Evolutionary conservation across 192 early-diverging fungal genomes (phyloP).

Genomic region (Coemansia sp.): DNA sequence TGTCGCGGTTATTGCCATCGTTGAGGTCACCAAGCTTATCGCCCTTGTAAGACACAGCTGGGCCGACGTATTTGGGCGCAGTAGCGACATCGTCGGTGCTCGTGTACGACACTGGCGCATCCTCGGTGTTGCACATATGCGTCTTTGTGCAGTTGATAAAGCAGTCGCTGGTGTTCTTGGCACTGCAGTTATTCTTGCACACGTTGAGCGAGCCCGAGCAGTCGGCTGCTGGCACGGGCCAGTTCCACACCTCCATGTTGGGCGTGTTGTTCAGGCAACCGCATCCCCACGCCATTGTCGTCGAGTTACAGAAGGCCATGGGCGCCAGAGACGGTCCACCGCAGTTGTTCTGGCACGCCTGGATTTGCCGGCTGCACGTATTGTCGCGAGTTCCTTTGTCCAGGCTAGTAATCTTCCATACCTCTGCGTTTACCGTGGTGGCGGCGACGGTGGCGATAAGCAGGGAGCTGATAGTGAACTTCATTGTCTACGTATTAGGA

Average conservation of each 20-base stretch:
- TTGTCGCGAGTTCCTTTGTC: constrained; percentile 35
- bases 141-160: constrained; percentile 38
- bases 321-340: constrained; percentile 47
- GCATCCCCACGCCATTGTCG: constrained; percentile 63
- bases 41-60: constrained; percentile 56
- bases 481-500: constrained; percentile 30
- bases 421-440: constrained; percentile 21
- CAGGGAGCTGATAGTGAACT: constrained; percentile 23
- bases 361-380: constrained; percentile 52
- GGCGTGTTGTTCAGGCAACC: constrained; percentile 54
- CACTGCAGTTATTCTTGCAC: constrained; percentile 47
- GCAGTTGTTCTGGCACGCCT: constrained; percentile 57
- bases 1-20: constrained; percentile 57
- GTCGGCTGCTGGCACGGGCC: constrained; percentile 56
- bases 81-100: constrained; percentile 16
- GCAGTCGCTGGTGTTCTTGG: constrained; percentile 31
- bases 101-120: constrained; percentile 57
- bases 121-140: constrained; percentile 55
- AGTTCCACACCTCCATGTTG: constrained; percentile 54
- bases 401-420: constrained; percentile 52
- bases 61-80: constrained; percentile 46
- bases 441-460: constrained; percentile 30
- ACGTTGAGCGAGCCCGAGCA: constrained; percentile 42
- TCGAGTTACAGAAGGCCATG: constrained; percentile 60
- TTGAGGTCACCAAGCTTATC: constrained; percentile 51